These are phyloP conservation scores for Hymenoscyphus scutula DNA, from an alignment of 2,329 filamentous ascomycete species.

Conservation along the genomic window DNA sequence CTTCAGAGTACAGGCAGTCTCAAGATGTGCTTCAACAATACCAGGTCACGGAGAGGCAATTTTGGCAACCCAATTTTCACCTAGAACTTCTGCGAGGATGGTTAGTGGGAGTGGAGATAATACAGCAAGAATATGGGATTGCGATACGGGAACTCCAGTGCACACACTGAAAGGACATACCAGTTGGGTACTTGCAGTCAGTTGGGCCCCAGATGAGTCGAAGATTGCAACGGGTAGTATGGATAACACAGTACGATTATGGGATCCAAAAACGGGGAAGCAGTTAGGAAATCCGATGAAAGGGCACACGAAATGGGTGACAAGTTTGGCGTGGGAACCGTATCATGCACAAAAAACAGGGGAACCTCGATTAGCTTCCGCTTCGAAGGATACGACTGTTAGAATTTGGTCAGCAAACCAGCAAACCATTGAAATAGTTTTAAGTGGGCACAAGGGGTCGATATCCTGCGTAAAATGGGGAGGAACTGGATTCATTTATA, in stretches of 20 bases:
- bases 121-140: conserved; percentile 91
- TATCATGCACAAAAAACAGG: conserved; percentile 76
- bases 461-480: conserved; percentile 95
- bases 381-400: conserved; percentile 85
- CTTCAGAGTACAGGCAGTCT: conserved; percentile 89
- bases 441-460: conserved; percentile 84
- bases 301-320: conserved; percentile 88
- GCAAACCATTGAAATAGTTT: conserved; percentile 73
- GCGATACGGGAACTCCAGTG: conserved; percentile 85
- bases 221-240: conserved; percentile 86
- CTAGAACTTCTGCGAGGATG: conserved; percentile 70
- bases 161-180: conserved; percentile 84
- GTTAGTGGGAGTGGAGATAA: conserved; percentile 89
- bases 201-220: conserved; percentile 80
- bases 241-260: conserved; percentile 88
- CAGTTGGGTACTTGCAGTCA: conserved; percentile 84
- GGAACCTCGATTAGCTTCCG: conserved; percentile 78
- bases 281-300: conserved; percentile 67
- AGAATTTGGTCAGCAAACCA: conserved; percentile 82
- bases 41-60: conserved; percentile 91
- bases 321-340: conserved; percentile 86
- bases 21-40: conserved; percentile 83
- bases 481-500: conserved; percentile 81
- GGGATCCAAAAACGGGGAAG: conserved; percentile 81
- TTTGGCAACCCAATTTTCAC: conserved; percentile 81